Evolutionary conservation across 495 filamentous ascomycete genomes (phyloP).

Genomic region (Acidiella bohemica): DNA sequence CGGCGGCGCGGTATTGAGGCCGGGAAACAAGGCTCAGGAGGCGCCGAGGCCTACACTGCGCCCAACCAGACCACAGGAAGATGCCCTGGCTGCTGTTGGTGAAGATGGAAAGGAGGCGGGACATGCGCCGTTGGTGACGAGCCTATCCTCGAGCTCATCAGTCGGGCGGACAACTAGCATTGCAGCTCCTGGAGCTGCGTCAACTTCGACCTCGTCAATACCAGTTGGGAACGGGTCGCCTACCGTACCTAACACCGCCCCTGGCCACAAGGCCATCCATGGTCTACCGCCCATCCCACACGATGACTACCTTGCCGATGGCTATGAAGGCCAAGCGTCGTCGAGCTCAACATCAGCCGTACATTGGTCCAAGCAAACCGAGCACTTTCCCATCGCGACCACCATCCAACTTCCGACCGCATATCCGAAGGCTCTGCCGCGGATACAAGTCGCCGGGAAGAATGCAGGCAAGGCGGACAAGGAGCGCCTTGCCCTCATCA

Average conservation of each 20-base stretch:
- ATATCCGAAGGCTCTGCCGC: constrained; percentile 51
- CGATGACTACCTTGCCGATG: constrained; percentile 4
- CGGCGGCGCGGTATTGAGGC: constrained; percentile 8
- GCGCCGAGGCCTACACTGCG: not conserved
- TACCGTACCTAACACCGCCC: not conserved
- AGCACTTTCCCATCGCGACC: constrained; percentile 30
- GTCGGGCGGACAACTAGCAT: not conserved
- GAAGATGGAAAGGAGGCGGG: too few relatives aligned
- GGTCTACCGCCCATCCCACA: constrained; percentile 6
- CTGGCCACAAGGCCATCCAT: not conserved
- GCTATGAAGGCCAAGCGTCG: constrained; percentile 1
- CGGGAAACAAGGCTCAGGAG: not conserved
- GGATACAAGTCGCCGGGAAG: constrained; percentile 50
- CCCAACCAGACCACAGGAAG: not conserved
- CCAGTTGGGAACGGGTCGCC: too few relatives aligned
- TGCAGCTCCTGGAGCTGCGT: too few relatives aligned
- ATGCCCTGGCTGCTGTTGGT: not conserved
- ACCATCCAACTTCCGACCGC: constrained; percentile 66
- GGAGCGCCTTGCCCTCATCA: constrained; percentile 30
- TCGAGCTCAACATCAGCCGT: constrained; percentile 4
- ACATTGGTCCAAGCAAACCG: constrained; percentile 17
- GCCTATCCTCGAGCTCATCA: not conserved
- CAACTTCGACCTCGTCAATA: not conserved
- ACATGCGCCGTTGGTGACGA: not conserved
- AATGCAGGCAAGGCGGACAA: constrained; percentile 12